Evolutionary conservation across 108 stramenopile genomes (phyloP), one percentile per base, ranked within the genome.

Genomic region (Nitzschia sp.): DNA sequence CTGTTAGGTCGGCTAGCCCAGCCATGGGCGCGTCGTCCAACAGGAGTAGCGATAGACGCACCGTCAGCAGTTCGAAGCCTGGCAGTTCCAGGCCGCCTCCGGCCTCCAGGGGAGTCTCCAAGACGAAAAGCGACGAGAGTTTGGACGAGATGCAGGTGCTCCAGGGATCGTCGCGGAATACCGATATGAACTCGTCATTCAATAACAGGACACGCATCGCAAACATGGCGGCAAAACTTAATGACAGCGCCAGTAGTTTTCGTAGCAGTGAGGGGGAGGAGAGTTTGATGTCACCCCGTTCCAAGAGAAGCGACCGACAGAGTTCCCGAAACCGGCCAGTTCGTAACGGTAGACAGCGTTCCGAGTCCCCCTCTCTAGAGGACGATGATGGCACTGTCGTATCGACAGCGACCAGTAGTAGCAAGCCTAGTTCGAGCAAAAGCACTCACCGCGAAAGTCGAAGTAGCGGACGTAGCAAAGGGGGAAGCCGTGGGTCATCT

Each of bases 91-190:
- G 61, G 42, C 21, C 42, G 35, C 61, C 61, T 1, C 61, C 61
- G 17, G 35, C n/a, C 21, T 23, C 13, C 6, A 27, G 61, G 13
- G 61, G 35, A 15, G 21, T 62, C 26, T 9, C 29, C 24, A 38
- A 38, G 23, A 21, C 61, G 24, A 62, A 46, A n/a, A 62, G 61
- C 42, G 33, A 62, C 25, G 61, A 62, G 32, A 62, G 61, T 45
- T 25, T 62, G 4, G 61, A 34, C 17, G n/a, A 45, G 13, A 62
- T 62, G 61, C 61, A 62, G 13, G 23, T 45, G 38, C 17, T 42
- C 1, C 38, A 25, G 8, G 32, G 19, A 26, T 6, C 30, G 9
- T 2, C 4, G 8, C 42, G 38, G 3, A n/a, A 25, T 13, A 34
- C 23, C 46, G 17, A 31, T 23, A 25, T 62, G 38, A 62, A 62